Evolutionary conservation across 208 protist genomes (phyloP).

Genomic region (Novymonas esmeraldas): DNA sequence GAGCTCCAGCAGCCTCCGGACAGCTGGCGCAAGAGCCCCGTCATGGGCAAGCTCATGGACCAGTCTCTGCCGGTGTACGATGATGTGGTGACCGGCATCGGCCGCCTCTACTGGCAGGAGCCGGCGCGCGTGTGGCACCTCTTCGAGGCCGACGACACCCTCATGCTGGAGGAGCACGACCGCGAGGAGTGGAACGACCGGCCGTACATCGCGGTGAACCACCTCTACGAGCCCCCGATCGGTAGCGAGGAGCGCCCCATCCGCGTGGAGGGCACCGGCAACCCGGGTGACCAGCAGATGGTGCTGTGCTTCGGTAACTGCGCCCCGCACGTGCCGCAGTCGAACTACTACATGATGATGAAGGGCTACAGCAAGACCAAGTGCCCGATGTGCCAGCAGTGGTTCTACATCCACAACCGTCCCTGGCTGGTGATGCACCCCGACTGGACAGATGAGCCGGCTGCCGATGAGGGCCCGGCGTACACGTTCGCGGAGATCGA

Average conservation of each 20-base stretch:
- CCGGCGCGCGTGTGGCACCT: constrained; percentile 86
- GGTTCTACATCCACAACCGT: constrained; percentile 91
- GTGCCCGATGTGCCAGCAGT: constrained; percentile 91
- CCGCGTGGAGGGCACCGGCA: constrained; percentile 80
- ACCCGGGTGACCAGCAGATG: constrained; percentile 87
- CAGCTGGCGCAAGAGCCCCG: constrained; percentile 83
- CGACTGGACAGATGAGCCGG: constrained; percentile 92
- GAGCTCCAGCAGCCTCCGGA: constrained; percentile 82
- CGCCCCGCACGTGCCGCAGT: constrained; percentile 88
- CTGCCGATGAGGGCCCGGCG: constrained; percentile 85
- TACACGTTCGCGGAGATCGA: constrained; percentile 92
- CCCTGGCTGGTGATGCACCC: constrained; percentile 91
- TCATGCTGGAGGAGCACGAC: constrained; percentile 92
- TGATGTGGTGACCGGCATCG: constrained; percentile 80
- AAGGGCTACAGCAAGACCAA: constrained; percentile 92
- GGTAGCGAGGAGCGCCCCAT: constrained; percentile 89
- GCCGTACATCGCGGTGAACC: constrained; percentile 89
- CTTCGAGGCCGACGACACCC: constrained; percentile 88
- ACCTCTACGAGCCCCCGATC: constrained; percentile 90
- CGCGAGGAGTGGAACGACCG: constrained; percentile 92
- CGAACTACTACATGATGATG: constrained; percentile 92
- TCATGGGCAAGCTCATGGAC: constrained; percentile 91
- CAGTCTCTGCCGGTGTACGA: constrained; percentile 87
- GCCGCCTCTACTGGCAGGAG: constrained; percentile 89
- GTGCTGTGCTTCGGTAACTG: constrained; percentile 91